Conservation (phyloP, 2,329 filamentous ascomycete genomes). For the Cercospora sojina region DNA sequence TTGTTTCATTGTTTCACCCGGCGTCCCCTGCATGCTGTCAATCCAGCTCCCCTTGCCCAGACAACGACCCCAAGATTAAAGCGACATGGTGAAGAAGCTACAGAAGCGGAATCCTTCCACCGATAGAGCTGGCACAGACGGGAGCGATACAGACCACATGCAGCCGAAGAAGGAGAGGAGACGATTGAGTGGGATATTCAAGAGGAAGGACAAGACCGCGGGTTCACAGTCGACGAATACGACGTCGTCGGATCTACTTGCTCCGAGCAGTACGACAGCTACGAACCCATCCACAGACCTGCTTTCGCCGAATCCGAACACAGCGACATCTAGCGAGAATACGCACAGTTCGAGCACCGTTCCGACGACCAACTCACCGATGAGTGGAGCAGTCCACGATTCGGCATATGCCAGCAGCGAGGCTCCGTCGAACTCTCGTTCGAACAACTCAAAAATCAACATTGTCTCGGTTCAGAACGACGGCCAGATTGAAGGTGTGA, state of each 20-base stretch:
- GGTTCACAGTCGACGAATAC: constrained; percentile 7
- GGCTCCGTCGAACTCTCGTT: constrained; percentile 11
- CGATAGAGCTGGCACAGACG: constrained; percentile 9
- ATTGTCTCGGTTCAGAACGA: constrained; percentile 32
- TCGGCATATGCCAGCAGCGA: constrained; percentile 32
- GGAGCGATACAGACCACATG: constrained; percentile 17
- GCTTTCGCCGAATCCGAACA: constrained; percentile 11
- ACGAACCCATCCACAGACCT: constrained; percentile 12
- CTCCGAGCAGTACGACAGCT: constrained; percentile 3
- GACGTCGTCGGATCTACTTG: constrained; percentile 8
- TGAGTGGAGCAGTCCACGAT: constrained; percentile 18
- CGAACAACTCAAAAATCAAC: constrained; percentile 18
- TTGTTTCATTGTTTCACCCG: constrained; percentile 5
- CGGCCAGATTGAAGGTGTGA: constrained; percentile 33
- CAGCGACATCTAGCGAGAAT: neutral
- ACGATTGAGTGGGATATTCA: constrained; percentile 27
- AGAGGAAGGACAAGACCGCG: constrained; percentile 24
- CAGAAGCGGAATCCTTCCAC: constrained; percentile 13
- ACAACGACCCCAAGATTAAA: neutral
- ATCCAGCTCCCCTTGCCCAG: neutral
- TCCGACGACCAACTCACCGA: constrained; percentile 2
- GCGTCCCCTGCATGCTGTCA: constrained; percentile 7
- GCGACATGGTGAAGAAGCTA: constrained; percentile 13
- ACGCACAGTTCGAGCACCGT: constrained; percentile 5
- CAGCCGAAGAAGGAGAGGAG: constrained; percentile 20